Evolutionary conservation across 1,139 yeast species (phyloP).

Genomic region (Saccharomyces pastorianus): DNA sequence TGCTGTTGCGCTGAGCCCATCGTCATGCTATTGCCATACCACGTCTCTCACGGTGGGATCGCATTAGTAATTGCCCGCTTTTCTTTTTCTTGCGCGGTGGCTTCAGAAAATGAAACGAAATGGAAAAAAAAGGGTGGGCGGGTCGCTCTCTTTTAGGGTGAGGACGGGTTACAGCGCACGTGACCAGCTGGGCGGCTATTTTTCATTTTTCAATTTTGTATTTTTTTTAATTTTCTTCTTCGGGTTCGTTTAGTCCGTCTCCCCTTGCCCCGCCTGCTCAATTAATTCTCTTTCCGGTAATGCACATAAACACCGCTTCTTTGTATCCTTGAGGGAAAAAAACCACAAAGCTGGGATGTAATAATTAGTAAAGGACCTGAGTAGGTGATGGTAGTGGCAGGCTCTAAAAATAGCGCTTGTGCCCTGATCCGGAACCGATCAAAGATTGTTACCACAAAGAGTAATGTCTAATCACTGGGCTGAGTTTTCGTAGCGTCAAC

Average conservation of each 20-base stretch:
- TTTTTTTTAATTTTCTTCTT: background rate
- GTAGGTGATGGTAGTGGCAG: background rate
- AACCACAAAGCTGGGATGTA: background rate
- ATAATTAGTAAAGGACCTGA: background rate
- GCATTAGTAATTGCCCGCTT: background rate
- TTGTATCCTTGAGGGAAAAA: background rate
- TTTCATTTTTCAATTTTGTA: background rate
- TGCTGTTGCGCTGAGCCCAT: no score
- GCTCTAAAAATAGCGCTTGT: background rate
- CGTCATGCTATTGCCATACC: background rate
- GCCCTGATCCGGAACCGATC: background rate
- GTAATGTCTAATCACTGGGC: background rate
- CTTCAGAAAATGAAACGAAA: no score
- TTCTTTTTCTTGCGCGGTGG: background rate
- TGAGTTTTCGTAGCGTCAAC: background rate
- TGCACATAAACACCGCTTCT: background rate
- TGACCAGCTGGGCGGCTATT: background rate
- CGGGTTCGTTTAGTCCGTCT: background rate
- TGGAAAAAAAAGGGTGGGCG: background rate
- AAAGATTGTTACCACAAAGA: background rate
- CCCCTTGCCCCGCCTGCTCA: background rate
- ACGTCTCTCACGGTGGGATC: background rate
- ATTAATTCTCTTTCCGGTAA: background rate
- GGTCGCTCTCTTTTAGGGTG: background rate
- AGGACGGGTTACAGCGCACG: background rate